Conservation (phyloP, 108 stramenopile species). For the Pseudonitzschia pungens region DNA sequence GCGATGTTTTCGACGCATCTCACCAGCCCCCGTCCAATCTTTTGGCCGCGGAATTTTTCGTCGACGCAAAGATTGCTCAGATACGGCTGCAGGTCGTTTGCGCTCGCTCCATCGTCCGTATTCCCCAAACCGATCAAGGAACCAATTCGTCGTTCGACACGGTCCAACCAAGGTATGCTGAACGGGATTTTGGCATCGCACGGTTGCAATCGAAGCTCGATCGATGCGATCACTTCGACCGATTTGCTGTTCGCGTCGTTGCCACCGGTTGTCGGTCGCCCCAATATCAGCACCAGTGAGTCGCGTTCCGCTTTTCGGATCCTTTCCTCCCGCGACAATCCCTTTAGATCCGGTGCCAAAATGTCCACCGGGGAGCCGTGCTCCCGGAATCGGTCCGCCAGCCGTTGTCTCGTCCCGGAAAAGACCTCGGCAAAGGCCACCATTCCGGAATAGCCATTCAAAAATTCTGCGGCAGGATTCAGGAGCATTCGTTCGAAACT, state of each 20-base stretch:
- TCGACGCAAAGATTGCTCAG: conserved; percentile 81
- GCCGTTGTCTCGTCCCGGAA: conserved; percentile 60
- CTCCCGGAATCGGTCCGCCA: conserved; percentile 40
- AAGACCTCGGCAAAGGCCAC: conserved; percentile 81
- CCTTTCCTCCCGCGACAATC: conserved; percentile 26
- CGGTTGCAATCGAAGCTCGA: conserved; percentile 73
- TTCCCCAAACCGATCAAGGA: conserved; percentile 41
- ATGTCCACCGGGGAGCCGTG: conserved; percentile 1
- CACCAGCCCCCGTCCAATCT: conserved; percentile 70
- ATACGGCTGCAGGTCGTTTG: conserved; percentile 67
- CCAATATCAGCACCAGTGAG: conserved; percentile 70
- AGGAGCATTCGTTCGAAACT: conserved; percentile 61
- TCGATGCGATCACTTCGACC: conserved; percentile 70
- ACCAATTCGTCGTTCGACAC: conserved; percentile 60
- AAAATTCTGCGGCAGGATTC: conserved; percentile 60
- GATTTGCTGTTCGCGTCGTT: conserved; percentile 7
- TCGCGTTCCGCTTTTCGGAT: conserved; percentile 45
- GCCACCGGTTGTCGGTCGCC: conserved; percentile 16
- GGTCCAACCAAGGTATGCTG: conserved; percentile 77
- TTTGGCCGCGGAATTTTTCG: conserved; percentile 52
- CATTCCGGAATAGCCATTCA: conserved; percentile 68
- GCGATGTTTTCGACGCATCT: conserved; percentile 81
- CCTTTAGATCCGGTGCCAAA: conserved; percentile 32
- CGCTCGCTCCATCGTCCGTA: conserved; percentile 15
- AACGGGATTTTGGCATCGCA: conserved; percentile 89